These are phyloP conservation scores for Corylus avellana DNA, from an alignment of 306 rosid species.

Conservation along the genomic window DNA sequence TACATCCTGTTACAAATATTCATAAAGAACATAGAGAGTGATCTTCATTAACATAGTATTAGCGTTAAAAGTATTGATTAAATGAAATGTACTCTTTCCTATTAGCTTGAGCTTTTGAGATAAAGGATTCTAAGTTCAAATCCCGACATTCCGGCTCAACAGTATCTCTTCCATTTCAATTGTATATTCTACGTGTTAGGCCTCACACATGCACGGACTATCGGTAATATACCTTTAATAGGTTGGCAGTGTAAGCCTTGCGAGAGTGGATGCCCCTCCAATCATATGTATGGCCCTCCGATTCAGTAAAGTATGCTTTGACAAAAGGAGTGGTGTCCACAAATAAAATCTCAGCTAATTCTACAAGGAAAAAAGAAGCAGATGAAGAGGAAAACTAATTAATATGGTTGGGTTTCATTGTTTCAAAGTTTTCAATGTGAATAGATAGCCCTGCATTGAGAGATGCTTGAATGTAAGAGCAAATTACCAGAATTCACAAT, in stretches of 20 bases:
- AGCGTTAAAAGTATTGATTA: too few relatives aligned
- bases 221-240: constrained; percentile 37
- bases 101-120: too few relatives aligned
- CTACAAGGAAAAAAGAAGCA: constrained; percentile 26
- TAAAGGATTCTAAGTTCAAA: too few relatives aligned
- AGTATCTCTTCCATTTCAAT: too few relatives aligned
- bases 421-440: background rate
- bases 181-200: too few relatives aligned
- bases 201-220: too few relatives aligned
- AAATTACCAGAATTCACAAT: constrained; percentile 47
- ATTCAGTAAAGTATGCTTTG: constrained; percentile 35
- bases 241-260: constrained; percentile 35
- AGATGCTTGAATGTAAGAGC: constrained; percentile 7
- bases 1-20: constrained; percentile 24
- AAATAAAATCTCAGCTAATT: constrained; percentile 49
- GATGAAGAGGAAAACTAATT: background rate
- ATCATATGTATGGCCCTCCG: constrained; percentile 41
- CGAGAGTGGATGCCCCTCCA: constrained; percentile 44
- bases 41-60: background rate
- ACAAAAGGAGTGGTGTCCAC: constrained; percentile 62
- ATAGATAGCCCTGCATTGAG: background rate
- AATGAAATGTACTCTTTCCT: too few relatives aligned
- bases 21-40: background rate
- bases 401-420: background rate
- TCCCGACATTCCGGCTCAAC: too few relatives aligned